Evolutionary conservation across 129 eudicot species (phyloP).

Genomic region (Flaveria trinervia): DNA sequence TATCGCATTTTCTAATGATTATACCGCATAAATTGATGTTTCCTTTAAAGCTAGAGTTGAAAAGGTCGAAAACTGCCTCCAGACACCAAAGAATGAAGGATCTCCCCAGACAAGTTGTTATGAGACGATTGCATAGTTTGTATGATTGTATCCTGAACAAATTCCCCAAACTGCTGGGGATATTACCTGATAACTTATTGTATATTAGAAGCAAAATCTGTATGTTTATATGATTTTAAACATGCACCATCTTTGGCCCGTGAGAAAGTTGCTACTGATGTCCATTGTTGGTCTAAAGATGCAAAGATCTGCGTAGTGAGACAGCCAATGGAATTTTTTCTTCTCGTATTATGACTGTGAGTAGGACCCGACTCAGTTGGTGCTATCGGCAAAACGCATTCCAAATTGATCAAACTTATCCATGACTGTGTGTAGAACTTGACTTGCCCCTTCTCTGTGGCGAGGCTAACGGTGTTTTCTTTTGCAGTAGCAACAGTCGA

Average conservation of each 20-base stretch:
- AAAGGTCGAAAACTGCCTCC: slow-evolving; percentile 55
- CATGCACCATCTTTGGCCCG: neutral
- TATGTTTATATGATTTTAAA: neutral
- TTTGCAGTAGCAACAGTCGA: too few relatives aligned
- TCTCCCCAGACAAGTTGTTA: slow-evolving; percentile 1
- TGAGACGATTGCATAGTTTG: neutral
- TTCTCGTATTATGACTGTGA: too few relatives aligned
- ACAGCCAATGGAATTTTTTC: too few relatives aligned
- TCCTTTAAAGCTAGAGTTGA: slow-evolving; percentile 57
- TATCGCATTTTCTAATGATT: neutral
- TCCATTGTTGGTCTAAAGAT: neutral
- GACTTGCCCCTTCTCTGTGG: too few relatives aligned
- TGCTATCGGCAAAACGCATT: too few relatives aligned
- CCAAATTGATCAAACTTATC: too few relatives aligned
- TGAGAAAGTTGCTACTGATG: neutral
- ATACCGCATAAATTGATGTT: slow-evolving; percentile 41
- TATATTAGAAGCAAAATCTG: neutral
- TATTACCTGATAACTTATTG: neutral
- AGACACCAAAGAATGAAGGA: slow-evolving; percentile 10
- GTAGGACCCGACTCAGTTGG: too few relatives aligned
- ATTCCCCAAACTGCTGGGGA: neutral
- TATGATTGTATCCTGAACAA: neutral
- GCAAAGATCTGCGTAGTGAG: too few relatives aligned
- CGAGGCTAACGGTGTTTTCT: too few relatives aligned
- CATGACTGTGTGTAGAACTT: too few relatives aligned